phyloP scores from a whole-genome alignment of 306 rosid genomes.

The Comarum palustre region DNA sequence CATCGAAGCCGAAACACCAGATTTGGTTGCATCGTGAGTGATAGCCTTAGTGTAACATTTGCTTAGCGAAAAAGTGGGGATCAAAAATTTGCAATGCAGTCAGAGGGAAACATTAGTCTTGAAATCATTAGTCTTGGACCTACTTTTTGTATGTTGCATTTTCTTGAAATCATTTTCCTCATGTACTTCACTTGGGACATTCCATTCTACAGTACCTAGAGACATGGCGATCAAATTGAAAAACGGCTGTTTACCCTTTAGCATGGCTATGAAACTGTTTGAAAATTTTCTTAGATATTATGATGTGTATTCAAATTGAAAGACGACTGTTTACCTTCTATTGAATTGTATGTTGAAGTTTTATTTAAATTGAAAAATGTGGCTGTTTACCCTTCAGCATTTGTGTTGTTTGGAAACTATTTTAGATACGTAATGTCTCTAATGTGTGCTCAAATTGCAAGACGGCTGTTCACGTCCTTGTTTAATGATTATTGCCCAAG shows the following conservation, averaged over 20 bases:
- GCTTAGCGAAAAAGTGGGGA: conserved; percentile 29
- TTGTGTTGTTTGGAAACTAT: too few relatives aligned
- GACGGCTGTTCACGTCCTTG: too few relatives aligned
- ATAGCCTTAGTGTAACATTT: conserved; percentile 47
- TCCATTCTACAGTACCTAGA: conserved; percentile 52
- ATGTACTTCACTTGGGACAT: conserved; percentile 47
- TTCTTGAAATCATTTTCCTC: conserved; percentile 48
- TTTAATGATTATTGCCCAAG: too few relatives aligned
- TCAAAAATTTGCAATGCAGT: conserved; percentile 32
- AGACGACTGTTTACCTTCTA: conserved; percentile 37
- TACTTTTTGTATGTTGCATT: conserved; percentile 40
- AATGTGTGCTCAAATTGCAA: too few relatives aligned
- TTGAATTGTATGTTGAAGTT: conserved; percentile 40
- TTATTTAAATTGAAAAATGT: conserved; percentile 13
- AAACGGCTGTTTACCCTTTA: conserved; percentile 38
- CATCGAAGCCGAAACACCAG: conserved; percentile 97
- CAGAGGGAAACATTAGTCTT: conserved; percentile 27
- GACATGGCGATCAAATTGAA: conserved; percentile 43
- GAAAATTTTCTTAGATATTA: conserved; percentile 41
- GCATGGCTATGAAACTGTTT: conserved; percentile 45
- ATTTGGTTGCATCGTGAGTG: conserved; percentile 74
- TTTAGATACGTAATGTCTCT: too few relatives aligned
- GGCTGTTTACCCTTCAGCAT: too few relatives aligned
- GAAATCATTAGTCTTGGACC: too few relatives aligned
- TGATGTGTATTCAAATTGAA: conserved; percentile 36